phyloP scores from a whole-genome alignment of 2,329 filamentous ascomycete species.

The Epichloe baconii region DNA sequence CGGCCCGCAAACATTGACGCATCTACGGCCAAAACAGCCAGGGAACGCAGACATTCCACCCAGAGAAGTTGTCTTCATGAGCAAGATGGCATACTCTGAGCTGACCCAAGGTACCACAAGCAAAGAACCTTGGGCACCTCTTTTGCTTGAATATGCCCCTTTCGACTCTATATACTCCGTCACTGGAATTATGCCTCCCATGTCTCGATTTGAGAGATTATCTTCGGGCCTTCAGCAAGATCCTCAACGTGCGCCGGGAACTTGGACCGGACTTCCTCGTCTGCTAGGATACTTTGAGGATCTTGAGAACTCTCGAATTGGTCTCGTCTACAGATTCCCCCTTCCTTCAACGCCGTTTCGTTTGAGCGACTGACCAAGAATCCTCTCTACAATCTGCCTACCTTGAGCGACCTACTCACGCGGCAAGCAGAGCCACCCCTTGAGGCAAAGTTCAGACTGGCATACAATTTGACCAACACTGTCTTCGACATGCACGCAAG shows the following conservation, averaged over 20 bases:
- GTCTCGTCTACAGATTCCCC: slow-evolving; percentile 61
- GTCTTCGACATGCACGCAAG: slow-evolving; percentile 61
- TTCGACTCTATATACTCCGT: slow-evolving; percentile 50
- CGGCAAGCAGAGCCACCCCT: slow-evolving; percentile 48
- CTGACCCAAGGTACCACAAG: slow-evolving; percentile 28
- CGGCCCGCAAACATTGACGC: slow-evolving; percentile 39
- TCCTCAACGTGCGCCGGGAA: slow-evolving; percentile 35
- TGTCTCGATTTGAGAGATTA: slow-evolving; percentile 51
- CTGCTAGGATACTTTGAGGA: slow-evolving; percentile 65
- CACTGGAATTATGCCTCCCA: slow-evolving; percentile 50
- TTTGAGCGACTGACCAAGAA: slow-evolving; percentile 38
- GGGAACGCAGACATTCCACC: slow-evolving; percentile 16
- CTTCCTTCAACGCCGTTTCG: slow-evolving; percentile 45
- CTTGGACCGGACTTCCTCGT: slow-evolving; percentile 49
- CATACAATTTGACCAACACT: slow-evolving; percentile 58
- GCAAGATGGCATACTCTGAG: slow-evolving; percentile 37
- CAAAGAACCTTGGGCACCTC: slow-evolving; percentile 34
- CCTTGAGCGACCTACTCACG: slow-evolving; percentile 40
- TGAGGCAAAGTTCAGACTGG: slow-evolving; percentile 64
- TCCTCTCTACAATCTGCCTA: slow-evolving; percentile 37
- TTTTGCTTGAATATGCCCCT: slow-evolving; percentile 59
- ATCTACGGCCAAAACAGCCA: slow-evolving; percentile 28
- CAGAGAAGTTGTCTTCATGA: slow-evolving; percentile 36
- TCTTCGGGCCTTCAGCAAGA: slow-evolving; percentile 44
- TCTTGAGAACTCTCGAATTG: slow-evolving; percentile 53